These are phyloP conservation scores for Epichloe festucae DNA, from an alignment of 2,329 filamentous ascomycete genomes.

Conservation along the genomic window DNA sequence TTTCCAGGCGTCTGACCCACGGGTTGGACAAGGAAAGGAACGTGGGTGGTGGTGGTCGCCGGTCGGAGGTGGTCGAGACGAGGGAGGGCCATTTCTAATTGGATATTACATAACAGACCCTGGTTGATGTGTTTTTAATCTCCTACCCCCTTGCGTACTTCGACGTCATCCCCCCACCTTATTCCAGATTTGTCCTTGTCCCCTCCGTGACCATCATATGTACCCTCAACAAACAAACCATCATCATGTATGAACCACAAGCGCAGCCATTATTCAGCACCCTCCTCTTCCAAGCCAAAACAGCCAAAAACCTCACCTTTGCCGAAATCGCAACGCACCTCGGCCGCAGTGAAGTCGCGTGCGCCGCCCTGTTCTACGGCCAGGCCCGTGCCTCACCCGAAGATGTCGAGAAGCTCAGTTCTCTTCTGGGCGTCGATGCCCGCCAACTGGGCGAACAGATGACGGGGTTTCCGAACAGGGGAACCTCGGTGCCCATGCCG, in stretches of 20 bases:
- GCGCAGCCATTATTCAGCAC: constrained; percentile 38
- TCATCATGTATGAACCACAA: constrained; percentile 1
- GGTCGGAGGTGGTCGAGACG: not conserved
- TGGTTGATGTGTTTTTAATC: too few relatives aligned
- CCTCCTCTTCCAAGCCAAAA: constrained; percentile 62
- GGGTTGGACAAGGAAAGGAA: not conserved
- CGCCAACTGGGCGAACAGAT: constrained; percentile 48
- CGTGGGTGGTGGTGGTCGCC: not conserved
- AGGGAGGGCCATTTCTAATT: not conserved
- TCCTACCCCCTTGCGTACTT: too few relatives aligned
- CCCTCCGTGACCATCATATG: not conserved
- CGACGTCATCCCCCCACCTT: too few relatives aligned
- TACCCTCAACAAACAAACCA: not conserved
- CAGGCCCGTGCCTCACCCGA: constrained; percentile 61
- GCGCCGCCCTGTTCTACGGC: constrained; percentile 84
- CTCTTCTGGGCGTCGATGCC: constrained; percentile 48
- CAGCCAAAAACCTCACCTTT: constrained; percentile 61
- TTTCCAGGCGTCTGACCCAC: not conserved
- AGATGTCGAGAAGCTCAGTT: constrained; percentile 52
- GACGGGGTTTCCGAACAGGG: constrained; percentile 66
- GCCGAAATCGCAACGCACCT: constrained; percentile 62
- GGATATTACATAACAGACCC: too few relatives aligned
- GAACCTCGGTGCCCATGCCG: constrained; percentile 39
- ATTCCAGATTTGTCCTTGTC: not conserved
- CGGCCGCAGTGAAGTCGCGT: constrained; percentile 68